These are phyloP conservation scores for Ophiostoma novo-ulmi DNA, from an alignment of 2,329 filamentous ascomycete genomes.

Conservation along the genomic window DNA sequence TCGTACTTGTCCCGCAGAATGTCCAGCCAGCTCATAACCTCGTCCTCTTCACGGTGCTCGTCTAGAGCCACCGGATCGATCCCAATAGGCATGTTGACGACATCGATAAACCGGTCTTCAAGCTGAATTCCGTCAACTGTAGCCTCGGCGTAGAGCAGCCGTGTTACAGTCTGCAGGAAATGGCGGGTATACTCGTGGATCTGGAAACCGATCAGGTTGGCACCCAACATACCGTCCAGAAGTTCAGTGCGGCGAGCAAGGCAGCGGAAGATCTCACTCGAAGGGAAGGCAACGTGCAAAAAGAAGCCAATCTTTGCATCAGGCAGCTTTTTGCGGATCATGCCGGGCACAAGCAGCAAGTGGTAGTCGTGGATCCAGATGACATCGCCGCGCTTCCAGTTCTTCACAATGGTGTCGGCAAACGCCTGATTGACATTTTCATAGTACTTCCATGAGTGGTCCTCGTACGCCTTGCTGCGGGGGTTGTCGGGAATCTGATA, in stretches of 20 bases:
- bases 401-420: conserved; percentile 80
- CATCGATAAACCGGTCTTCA: conserved; percentile 89
- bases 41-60: conserved; percentile 62
- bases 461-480: conserved; percentile 96
- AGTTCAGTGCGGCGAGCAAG: conserved; percentile 80
- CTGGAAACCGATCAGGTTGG: conserved; percentile 90
- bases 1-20: conserved; percentile 78
- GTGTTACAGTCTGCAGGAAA: conserved; percentile 92
- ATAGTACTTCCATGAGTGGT: conserved; percentile 95
- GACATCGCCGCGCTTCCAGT: conserved; percentile 88
- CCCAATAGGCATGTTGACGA: conserved; percentile 78
- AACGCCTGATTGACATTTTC: conserved; percentile 89
- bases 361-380: conserved; percentile 98
- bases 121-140: conserved; percentile 82
- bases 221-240: conserved; percentile 85
- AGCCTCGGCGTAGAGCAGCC: conserved; percentile 83
- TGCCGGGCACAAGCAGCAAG: conserved; percentile 76
- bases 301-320: conserved; percentile 97
- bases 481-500: conserved; percentile 97
- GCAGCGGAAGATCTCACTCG: conserved; percentile 92
- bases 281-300: conserved; percentile 89
- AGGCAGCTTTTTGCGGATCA: conserved; percentile 84
- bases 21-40: conserved; percentile 72
- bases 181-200: conserved; percentile 89
- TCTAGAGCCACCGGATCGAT: conserved; percentile 78